Evolutionary conservation across 2,329 filamentous ascomycete genomes (phyloP).

Genomic region (Keithomyces neogunnii): DNA sequence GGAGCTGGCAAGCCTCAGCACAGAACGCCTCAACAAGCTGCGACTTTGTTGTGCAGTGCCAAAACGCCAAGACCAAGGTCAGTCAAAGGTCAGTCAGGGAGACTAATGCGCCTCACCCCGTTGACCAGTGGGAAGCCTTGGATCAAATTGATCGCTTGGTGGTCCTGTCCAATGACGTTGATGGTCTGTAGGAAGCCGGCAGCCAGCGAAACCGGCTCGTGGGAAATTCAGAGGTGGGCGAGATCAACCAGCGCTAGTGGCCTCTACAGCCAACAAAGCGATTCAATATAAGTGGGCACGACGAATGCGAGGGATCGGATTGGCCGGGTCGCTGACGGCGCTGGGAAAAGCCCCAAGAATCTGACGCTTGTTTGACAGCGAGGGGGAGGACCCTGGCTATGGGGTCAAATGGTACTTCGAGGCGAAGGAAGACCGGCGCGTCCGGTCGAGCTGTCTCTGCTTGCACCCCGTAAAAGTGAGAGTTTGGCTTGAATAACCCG

Average conservation of each 20-base stretch:
- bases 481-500: too few relatives aligned
- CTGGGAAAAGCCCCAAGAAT: too few relatives aligned
- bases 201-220: constrained; percentile 15
- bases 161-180: constrained; percentile 10
- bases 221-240: constrained; percentile 6
- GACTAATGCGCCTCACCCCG: neutral
- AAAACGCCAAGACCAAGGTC: constrained; percentile 1
- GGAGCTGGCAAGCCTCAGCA: neutral
- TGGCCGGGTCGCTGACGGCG: too few relatives aligned
- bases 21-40: neutral
- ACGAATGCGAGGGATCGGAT: neutral
- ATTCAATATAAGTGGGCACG: neutral
- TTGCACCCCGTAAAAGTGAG: too few relatives aligned
- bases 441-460: too few relatives aligned
- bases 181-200: constrained; percentile 1
- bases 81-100: neutral
- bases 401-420: too few relatives aligned
- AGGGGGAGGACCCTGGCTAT: too few relatives aligned
- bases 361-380: too few relatives aligned
- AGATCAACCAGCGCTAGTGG: neutral
- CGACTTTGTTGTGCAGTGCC: neutral
- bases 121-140: neutral
- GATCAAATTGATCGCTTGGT: neutral
- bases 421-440: too few relatives aligned
- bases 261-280: neutral